phyloP scores from a whole-genome alignment of 2,329 filamentous ascomycete species.

The Aspergillus sp. region DNA sequence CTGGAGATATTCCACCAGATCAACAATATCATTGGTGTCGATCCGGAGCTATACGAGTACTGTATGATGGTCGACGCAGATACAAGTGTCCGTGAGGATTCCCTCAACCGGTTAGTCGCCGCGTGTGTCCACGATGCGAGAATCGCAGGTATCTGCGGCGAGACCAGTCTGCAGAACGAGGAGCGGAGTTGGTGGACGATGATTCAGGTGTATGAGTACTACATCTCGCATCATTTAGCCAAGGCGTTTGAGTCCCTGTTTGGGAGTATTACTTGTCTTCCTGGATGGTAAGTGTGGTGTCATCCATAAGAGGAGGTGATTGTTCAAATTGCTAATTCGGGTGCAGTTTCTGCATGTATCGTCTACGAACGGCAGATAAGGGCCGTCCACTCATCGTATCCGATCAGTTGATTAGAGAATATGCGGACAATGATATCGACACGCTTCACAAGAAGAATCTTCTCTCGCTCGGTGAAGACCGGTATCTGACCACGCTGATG shows the following conservation, averaged over 20 bases:
- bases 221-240: conserved; percentile 91
- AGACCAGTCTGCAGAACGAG: conserved; percentile 93
- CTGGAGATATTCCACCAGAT: conserved; percentile 98
- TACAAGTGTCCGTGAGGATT: conserved; percentile 86
- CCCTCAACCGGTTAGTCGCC: conserved; percentile 83
- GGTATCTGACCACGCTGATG: conserved; percentile 94
- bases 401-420: conserved; percentile 78
- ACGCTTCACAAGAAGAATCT: conserved; percentile 94
- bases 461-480: conserved; percentile 88
- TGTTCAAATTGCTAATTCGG: conserved; percentile 28
- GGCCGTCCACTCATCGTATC: conserved; percentile 91
- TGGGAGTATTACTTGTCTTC: conserved; percentile 95
- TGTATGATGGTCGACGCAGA: conserved; percentile 96
- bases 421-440: conserved; percentile 80
- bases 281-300: conserved; percentile 72
- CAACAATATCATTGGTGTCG: conserved; percentile 97
- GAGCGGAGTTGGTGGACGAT: conserved; percentile 97
- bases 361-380: conserved; percentile 84
- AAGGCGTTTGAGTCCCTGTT: conserved; percentile 98
- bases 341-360: conserved; percentile 94
- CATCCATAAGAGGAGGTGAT: too few species aligned
- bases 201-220: conserved; percentile 99
- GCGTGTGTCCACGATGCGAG: conserved; percentile 89
- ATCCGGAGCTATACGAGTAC: conserved; percentile 95
- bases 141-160: conserved; percentile 94